Base-by-base conservation (phyloP, 805 yeast species). In the Cyberlindnera mycetangii region DNA sequence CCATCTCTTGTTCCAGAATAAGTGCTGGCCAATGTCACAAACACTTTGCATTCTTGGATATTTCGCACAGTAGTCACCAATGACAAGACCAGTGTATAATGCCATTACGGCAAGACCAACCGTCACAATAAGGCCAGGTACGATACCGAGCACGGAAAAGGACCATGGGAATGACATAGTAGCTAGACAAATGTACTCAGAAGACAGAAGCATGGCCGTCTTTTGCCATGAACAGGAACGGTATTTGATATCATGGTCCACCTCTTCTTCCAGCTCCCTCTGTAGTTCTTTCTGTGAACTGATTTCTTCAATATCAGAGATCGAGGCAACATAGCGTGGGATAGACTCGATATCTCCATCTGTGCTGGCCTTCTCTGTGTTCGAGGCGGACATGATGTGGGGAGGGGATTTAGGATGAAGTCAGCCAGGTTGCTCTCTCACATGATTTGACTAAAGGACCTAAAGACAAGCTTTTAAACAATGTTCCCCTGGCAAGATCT, bases 131-230 rank as follows among this genome's bases (percentile, higher is more conserved):
- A 79, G 61, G 1, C 84, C 85, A 2, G 83, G 81, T 2, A 78
- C 75, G 78, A 12, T 81, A 74, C 82, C 83, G 76, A 1, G 22
- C 11, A 82, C 77, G 21, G 81, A 70, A 50, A 82, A 76, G 19
- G 72, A 65, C 24, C 31, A 25, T 3, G 85, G 85, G 57, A 79
- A 79, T n/a, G 81, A 75, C 79, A 79, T 70, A 45, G 76, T 76
- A 10, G 83, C 84, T 49, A 79, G 65, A 53, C 83, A 79, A 28
- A 78, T 76, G 58, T 79, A 79, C 57, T 79, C 84, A 2, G 80
- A 73, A 47, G 78, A 75, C 41, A 79, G 62, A 31, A 79, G 66
- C 14, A 80, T 81, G 1, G 83, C 80, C 0, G 83, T 76, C 48
- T 69, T 74, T 51, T 71, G 74, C 83, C 83, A 78, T 20, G 81